Evolutionary conservation across 345 rosid species (phyloP).

Genomic region (Passiflora organensis): DNA sequence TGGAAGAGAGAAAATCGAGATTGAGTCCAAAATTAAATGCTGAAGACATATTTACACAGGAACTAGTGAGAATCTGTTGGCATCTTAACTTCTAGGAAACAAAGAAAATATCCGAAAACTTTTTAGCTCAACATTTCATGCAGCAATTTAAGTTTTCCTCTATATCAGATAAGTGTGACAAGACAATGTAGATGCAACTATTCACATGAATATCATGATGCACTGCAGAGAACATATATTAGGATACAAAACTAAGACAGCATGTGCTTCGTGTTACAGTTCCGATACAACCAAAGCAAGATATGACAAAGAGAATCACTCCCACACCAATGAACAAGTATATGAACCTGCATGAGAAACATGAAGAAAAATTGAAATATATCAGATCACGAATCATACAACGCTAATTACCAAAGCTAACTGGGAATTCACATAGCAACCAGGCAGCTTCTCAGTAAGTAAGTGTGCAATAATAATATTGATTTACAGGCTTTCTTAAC

Average conservation of each 20-base stretch:
- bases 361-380: conserved; percentile 13
- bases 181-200: no score
- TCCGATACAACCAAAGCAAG: conserved; percentile 91
- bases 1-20: no score
- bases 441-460: background rate
- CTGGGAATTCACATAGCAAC: background rate
- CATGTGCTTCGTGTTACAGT: conserved; percentile 73
- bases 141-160: no score
- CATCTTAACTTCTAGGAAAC: no score
- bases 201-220: no score
- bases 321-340: conserved; percentile 86
- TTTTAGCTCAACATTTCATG: no score
- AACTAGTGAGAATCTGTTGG: no score
- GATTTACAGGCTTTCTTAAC: background rate
- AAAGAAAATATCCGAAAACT: no score
- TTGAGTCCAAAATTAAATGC: no score
- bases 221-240: no score
- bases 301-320: conserved; percentile 66
- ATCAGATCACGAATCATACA: conserved; percentile 1
- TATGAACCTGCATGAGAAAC: conserved; percentile 66
- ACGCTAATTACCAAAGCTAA: background rate
- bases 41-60: no score
- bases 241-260: conserved; percentile 97
- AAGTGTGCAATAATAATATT: background rate
- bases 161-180: no score